phyloP scores from a whole-genome alignment of 768 basidiomycete genomes.

The Fomitopsis pulvina region DNA sequence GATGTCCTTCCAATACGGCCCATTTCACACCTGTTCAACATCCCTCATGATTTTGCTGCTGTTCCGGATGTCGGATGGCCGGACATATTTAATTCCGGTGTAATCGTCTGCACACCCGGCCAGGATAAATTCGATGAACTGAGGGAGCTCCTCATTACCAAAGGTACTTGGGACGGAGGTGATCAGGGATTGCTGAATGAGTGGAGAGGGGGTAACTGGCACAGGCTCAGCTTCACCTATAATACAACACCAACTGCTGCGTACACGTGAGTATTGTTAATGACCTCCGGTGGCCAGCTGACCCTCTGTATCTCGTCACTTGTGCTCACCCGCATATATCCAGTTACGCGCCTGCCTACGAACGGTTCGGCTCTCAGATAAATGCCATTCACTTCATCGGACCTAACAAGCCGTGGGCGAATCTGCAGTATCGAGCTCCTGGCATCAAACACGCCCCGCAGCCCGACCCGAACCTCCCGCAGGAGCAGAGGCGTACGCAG shows the following conservation, averaged over 20 bases:
- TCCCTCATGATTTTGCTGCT: conserved; percentile 83
- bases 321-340: conserved; percentile 17
- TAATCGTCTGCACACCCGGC: conserved; percentile 80
- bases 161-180: conserved; percentile 96
- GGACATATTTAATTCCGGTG: conserved; percentile 98
- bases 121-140: conserved; percentile 79
- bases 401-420: conserved; percentile 91
- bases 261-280: conserved; percentile 68
- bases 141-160: conserved; percentile 58
- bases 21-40: conserved; percentile 85
- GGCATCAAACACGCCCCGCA: conserved; percentile 30
- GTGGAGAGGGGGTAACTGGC: conserved; percentile 84
- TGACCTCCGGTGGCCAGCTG: conserved; percentile 2
- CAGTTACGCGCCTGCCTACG: conserved; percentile 95
- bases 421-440: conserved; percentile 62
- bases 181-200: conserved; percentile 97
- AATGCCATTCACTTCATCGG: conserved; percentile 92
- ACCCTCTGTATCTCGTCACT: conserved; percentile 6
- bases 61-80: conserved; percentile 99
- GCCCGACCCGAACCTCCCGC: conserved; percentile 22
- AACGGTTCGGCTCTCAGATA: conserved; percentile 85
- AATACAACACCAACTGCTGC: conserved; percentile 97
- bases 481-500: conserved; percentile 24
- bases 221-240: conserved; percentile 93
- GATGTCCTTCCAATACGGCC: conserved; percentile 86